Conservation (phyloP, 2,329 filamentous ascomycete genomes). For the Xylariaceae sp. region DNA sequence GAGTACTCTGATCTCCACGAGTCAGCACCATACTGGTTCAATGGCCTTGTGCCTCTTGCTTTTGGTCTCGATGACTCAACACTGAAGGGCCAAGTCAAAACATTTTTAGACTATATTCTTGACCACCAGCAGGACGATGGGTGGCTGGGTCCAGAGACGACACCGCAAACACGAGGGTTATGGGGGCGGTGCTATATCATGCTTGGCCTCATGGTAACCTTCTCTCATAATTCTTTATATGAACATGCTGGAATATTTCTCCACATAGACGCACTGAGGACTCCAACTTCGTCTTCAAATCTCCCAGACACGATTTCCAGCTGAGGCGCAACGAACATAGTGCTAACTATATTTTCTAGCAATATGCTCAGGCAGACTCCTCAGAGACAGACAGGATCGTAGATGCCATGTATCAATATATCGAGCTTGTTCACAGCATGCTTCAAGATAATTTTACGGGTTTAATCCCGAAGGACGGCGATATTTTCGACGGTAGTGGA, state of each 20-base stretch:
- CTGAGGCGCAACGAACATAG: background rate
- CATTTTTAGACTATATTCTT: constrained; percentile 54
- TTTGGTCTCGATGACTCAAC: constrained; percentile 54
- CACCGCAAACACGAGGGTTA: constrained; percentile 50
- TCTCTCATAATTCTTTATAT: background rate
- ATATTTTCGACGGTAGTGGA: constrained; percentile 47
- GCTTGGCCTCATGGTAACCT: constrained; percentile 50
- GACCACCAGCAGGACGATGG: constrained; percentile 57
- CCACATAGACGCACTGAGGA: too few relatives aligned
- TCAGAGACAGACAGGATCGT: constrained; percentile 51
- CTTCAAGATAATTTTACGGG: constrained; percentile 58
- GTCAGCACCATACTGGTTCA: constrained; percentile 64
- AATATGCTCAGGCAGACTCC: constrained; percentile 56
- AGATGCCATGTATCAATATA: constrained; percentile 55
- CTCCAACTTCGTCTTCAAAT: background rate
- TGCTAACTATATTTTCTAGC: constrained; percentile 37
- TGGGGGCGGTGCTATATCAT: constrained; percentile 60
- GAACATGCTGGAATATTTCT: too few relatives aligned
- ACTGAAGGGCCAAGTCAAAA: constrained; percentile 56
- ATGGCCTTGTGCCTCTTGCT: constrained; percentile 62
- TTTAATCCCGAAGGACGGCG: constrained; percentile 50
- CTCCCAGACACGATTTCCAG: background rate
- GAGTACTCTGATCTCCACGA: constrained; percentile 62
- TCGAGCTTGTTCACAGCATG: constrained; percentile 59
- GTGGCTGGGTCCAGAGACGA: constrained; percentile 61